These are phyloP conservation scores for Umbelopsis vinacea DNA, from an alignment of 192 early-diverging fungal species.

Conservation along the genomic window DNA sequence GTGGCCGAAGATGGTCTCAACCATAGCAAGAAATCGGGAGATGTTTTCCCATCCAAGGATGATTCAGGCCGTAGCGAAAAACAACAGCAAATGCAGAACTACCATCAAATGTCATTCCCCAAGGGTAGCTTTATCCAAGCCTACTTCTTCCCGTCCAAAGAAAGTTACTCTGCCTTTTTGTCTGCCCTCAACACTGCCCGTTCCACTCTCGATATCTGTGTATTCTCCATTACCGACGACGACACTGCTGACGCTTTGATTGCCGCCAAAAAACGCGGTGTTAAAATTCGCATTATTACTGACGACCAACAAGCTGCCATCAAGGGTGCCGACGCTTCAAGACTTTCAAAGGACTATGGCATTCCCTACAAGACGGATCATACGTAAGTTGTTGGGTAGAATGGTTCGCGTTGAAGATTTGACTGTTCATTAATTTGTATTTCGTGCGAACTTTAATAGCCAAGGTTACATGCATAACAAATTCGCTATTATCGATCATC, in stretches of 20 bases:
- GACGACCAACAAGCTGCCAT: conserved; percentile 56
- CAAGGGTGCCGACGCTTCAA: conserved; percentile 41
- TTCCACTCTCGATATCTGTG: conserved; percentile 68
- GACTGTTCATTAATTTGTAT: too few relatives aligned
- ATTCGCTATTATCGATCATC: conserved; percentile 66
- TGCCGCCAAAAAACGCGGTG: conserved; percentile 54
- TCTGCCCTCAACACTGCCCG: conserved; percentile 50
- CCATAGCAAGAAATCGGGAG: background rate
- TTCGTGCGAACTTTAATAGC: conserved; percentile 14
- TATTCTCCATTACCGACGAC: conserved; percentile 78
- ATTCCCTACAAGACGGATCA: conserved; percentile 49
- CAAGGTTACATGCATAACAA: conserved; percentile 71
- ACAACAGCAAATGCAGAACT: conserved; percentile 3
- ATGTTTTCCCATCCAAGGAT: background rate
- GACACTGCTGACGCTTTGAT: conserved; percentile 69
- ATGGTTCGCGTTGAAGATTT: too few relatives aligned
- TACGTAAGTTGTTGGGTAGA: conserved; percentile 33
- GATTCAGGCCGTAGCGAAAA: background rate
- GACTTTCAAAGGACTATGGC: conserved; percentile 36
- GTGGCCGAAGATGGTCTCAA: background rate
- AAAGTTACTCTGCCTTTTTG: conserved; percentile 42
- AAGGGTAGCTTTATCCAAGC: conserved; percentile 33
- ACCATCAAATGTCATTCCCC: background rate
- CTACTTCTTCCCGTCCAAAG: conserved; percentile 44
- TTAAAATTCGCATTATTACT: conserved; percentile 68